Conservation (phyloP, 495 filamentous ascomycete genomes). For the Talaromyces thailandensis region DNA sequence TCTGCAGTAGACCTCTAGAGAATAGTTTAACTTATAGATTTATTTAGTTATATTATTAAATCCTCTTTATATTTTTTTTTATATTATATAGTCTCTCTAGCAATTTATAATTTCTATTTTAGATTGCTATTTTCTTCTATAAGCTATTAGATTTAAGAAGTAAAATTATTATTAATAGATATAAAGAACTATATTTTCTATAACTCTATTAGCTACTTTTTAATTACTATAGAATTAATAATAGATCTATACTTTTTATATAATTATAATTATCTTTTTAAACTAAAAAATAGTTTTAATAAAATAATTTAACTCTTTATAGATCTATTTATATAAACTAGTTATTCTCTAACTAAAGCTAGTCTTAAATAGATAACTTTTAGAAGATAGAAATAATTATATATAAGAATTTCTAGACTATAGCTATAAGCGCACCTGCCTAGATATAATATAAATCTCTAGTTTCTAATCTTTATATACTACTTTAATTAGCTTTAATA, state of each 20-base stretch:
- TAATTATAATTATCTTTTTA: not conserved
- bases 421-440: not conserved
- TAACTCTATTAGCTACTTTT: too few relatives aligned
- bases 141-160: not conserved
- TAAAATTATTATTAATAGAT: not conserved
- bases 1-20: too few relatives aligned
- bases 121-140: not conserved
- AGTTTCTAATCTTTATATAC: not conserved
- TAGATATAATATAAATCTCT: not conserved
- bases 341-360: not conserved
- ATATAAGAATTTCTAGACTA: not conserved
- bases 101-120: too few relatives aligned
- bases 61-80: too few relatives aligned
- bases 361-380: not conserved
- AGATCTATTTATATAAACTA: not conserved
- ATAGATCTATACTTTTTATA: not conserved
- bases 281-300: not conserved
- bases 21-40: too few relatives aligned
- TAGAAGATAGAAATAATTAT: not conserved
- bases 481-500: not conserved
- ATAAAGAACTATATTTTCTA: not conserved
- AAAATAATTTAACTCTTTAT: not conserved
- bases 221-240: not conserved
- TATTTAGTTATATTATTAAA: too few relatives aligned
- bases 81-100: too few relatives aligned